A percentile compares a stretch with the other conserved stretches of the same genome.
These are phyloP conservation scores for Calonectria leucothoes DNA, from an alignment of 2,329 filamentous ascomycete genomes.

Conservation along the genomic window DNA sequence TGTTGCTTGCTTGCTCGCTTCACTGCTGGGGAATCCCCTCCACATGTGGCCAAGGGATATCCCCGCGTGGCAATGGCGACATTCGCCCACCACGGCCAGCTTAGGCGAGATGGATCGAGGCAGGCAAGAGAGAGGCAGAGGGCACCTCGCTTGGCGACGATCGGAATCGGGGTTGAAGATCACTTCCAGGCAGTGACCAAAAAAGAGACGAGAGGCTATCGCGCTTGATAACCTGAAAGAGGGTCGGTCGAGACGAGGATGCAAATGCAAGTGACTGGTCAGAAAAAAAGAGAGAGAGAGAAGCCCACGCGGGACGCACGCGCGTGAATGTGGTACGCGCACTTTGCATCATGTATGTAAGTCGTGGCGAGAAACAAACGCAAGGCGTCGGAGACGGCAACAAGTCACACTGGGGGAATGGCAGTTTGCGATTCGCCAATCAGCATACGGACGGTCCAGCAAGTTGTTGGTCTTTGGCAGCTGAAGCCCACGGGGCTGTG, in stretches of 20 bases:
- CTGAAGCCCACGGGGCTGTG: slow-evolving; percentile 1
- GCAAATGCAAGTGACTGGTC: not conserved
- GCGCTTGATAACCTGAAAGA: not conserved
- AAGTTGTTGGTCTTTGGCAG: not conserved
- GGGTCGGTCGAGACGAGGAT: not conserved
- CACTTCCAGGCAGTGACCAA: not conserved
- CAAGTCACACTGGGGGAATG: slow-evolving; percentile 9
- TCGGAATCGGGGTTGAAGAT: not conserved
- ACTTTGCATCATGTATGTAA: not conserved
- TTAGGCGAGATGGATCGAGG: not conserved
- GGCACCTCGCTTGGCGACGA: not conserved
- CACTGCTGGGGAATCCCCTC: not conserved
- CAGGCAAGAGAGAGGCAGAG: not conserved
- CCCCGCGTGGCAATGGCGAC: not conserved
- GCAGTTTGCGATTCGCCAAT: not conserved
- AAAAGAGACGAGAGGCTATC: not conserved
- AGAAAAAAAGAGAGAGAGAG: no score
- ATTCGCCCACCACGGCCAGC: not conserved
- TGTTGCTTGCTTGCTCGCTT: not conserved
- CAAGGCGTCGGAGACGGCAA: not conserved
- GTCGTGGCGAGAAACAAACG: not conserved
- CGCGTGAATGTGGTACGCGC: not conserved
- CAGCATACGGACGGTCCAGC: not conserved
- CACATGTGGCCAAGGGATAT: not conserved
- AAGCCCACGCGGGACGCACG: slow-evolving; percentile 1